A percentile compares a stretch with the other conserved stretches of the same genome.
Evolutionary conservation across 169 alveolate genomes (phyloP).

Genomic region (Besnoitia besnoiti): DNA sequence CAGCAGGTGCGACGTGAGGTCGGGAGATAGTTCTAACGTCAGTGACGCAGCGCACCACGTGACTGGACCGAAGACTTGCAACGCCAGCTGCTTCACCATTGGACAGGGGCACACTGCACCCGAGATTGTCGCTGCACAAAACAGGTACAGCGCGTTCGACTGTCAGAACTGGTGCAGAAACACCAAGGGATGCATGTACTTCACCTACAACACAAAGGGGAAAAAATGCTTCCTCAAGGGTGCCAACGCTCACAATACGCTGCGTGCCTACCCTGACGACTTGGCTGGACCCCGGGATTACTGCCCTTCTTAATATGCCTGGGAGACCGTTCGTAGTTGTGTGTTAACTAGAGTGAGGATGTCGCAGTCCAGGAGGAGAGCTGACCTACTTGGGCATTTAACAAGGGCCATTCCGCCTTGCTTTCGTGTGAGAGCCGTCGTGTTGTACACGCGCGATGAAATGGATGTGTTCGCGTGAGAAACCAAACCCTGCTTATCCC

Average conservation of each 20-base stretch:
- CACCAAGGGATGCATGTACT: not conserved
- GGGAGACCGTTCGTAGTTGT: no score
- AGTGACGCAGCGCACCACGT: not conserved
- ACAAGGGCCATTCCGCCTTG: no score
- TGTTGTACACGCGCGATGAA: no score
- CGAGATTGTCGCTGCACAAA: not conserved
- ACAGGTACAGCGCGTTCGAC: not conserved
- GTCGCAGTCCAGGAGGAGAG: no score
- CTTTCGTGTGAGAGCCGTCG: no score
- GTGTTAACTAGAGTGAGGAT: no score
- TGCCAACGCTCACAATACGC: not conserved
- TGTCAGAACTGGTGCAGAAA: conserved; percentile 8
- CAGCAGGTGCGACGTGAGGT: not conserved
- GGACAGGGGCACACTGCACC: not conserved
- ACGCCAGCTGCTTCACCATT: not conserved
- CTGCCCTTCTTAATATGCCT: not conserved
- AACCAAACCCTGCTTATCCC: no score
- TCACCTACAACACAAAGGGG: not conserved
- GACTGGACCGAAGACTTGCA: not conserved
- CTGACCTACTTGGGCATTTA: no score
- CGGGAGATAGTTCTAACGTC: not conserved
- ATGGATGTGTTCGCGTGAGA: no score
- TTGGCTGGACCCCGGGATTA: not conserved
- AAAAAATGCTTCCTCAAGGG: not conserved
- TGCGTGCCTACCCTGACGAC: not conserved